Conservation (phyloP, 257 asterid genomes). For the Buddleja alternifolia region DNA sequence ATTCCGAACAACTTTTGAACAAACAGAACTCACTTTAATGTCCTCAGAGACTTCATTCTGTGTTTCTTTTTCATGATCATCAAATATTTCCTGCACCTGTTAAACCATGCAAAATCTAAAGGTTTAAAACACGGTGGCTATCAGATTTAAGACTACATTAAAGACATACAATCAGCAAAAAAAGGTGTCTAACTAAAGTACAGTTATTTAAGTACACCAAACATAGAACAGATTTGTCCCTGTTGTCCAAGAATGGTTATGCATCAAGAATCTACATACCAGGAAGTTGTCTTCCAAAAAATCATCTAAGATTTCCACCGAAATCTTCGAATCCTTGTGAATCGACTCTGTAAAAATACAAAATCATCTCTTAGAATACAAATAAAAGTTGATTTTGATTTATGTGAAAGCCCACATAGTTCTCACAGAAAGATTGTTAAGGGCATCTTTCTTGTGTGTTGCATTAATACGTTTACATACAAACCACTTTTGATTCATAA, state of each 20-base stretch:
- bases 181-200: constrained; percentile 1
- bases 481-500: background rate
- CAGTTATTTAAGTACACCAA: background rate
- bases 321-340: constrained; percentile 34
- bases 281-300: constrained; percentile 45
- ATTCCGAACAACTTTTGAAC: background rate
- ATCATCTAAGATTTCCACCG: constrained; percentile 54
- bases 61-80: constrained; percentile 40
- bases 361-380: constrained; percentile 5
- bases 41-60: constrained; percentile 51
- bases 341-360: constrained; percentile 42
- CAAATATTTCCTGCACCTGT: constrained; percentile 77
- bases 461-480: background rate
- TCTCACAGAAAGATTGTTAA: background rate
- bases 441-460: background rate
- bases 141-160: background rate
- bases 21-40: constrained; percentile 45
- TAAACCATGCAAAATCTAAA: constrained; percentile 10
- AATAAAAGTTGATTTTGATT: background rate
- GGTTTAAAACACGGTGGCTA: constrained; percentile 14
- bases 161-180: background rate
- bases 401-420: background rate
- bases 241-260: background rate
- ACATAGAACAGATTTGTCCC: background rate
- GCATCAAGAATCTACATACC: constrained; percentile 53